Evolutionary conservation across 306 rosid genomes (phyloP).

Genomic region (Casuarina equisetifolia): DNA sequence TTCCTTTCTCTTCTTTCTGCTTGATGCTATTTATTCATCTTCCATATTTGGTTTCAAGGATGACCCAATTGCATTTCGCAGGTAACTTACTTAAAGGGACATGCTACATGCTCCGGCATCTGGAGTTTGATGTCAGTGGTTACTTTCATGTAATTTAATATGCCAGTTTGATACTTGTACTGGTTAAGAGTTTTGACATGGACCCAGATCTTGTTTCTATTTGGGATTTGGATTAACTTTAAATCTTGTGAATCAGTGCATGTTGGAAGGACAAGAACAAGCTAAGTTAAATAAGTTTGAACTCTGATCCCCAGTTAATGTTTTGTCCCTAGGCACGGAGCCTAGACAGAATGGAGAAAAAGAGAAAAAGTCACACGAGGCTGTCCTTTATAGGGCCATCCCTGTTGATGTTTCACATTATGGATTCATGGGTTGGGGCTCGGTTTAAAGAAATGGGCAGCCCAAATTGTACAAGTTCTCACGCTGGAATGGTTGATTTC

Average conservation of each 20-base stretch:
- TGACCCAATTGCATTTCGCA: background rate
- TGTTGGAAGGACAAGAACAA: too few species aligned
- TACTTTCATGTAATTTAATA: slow-evolving; percentile 35
- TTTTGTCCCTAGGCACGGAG: background rate
- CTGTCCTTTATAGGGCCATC: background rate
- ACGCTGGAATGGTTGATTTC: too few species aligned
- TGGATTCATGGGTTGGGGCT: too few species aligned
- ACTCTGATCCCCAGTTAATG: background rate
- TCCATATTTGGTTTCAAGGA: background rate
- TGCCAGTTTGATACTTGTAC: slow-evolving; percentile 17
- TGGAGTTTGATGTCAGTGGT: slow-evolving; percentile 8
- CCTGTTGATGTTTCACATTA: too few species aligned
- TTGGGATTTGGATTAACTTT: slow-evolving; percentile 6
- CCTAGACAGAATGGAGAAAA: background rate
- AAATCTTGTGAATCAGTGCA: background rate
- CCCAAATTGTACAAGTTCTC: too few species aligned
- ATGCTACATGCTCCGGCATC: slow-evolving; percentile 9
- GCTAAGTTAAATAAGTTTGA: background rate
- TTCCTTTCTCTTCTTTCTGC: slow-evolving; percentile 4
- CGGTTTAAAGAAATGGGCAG: too few species aligned
- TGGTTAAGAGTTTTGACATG: slow-evolving; percentile 21
- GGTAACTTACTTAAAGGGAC: slow-evolving; percentile 14
- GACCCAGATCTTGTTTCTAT: slow-evolving; percentile 21
- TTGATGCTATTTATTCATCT: background rate
- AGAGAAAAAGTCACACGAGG: background rate